Conservation (phyloP, 1,284 basidiomycete species). For the Ganoderma meredithae region DNA sequence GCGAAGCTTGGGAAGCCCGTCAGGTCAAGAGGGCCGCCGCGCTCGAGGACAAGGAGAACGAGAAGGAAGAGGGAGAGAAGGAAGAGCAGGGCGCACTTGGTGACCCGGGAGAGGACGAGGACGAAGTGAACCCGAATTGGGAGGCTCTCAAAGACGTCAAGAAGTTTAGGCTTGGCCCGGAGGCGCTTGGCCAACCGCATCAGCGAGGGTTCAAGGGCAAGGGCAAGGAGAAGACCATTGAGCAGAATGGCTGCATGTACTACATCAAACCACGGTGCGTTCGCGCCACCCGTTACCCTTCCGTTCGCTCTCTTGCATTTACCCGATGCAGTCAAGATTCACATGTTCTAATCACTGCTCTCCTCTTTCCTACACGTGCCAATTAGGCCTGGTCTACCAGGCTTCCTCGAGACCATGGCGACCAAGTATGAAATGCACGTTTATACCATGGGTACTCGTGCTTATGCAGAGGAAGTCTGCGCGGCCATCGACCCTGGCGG, state of each 20-base stretch:
- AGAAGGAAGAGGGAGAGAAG: constrained; percentile 14
- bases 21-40: constrained; percentile 51
- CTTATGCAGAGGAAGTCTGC: constrained; percentile 96
- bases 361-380: constrained; percentile 17
- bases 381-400: constrained; percentile 83
- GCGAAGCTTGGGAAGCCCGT: constrained; percentile 74
- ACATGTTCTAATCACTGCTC: neutral
- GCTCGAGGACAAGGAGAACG: constrained; percentile 28
- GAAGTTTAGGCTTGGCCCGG: constrained; percentile 86
- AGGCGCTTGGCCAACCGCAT: constrained; percentile 66
- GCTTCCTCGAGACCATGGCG: constrained; percentile 79
- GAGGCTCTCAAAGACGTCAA: constrained; percentile 88
- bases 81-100: constrained; percentile 35
- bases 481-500: constrained; percentile 91
- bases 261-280: constrained; percentile 91
- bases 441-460: constrained; percentile 98
- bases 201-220: constrained; percentile 53
- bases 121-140: constrained; percentile 88
- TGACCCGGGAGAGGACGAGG: constrained; percentile 49
- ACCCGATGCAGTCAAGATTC: neutral
- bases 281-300: neutral
- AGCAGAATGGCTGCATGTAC: constrained; percentile 89
- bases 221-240: constrained; percentile 67
- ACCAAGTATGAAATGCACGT: constrained; percentile 97
- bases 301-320: neutral